phyloP scores from a whole-genome alignment of 176 grass and related monocot genomes.

The Triticum turgidum region DNA sequence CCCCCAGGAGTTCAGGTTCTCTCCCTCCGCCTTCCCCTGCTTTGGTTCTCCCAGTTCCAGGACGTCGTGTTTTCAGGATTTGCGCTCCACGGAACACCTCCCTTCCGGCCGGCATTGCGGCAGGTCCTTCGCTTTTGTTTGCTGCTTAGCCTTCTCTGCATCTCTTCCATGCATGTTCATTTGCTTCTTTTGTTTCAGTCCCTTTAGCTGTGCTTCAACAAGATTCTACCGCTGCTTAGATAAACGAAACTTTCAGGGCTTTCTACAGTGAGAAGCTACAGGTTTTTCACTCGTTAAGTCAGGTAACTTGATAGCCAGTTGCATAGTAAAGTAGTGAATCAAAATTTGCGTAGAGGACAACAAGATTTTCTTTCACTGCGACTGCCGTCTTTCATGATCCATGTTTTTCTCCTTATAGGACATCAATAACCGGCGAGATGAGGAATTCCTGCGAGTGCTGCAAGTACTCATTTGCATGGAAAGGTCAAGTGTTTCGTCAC shows the following conservation, averaged over 20 bases:
- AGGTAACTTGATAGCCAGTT: no score
- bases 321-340: not conserved
- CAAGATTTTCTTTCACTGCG: not conserved
- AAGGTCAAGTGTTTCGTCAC: conserved; percentile 26
- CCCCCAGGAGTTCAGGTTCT: no score
- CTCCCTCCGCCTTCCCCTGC: no score
- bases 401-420: not conserved
- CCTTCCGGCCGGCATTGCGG: not conserved
- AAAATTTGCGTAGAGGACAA: not conserved
- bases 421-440: not conserved
- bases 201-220: not conserved
- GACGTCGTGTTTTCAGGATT: no score
- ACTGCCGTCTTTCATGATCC: not conserved
- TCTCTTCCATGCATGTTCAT: not conserved
- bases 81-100: not conserved
- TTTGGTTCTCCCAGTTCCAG: no score
- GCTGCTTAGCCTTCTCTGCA: not conserved
- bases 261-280: not conserved
- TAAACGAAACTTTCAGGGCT: not conserved
- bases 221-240: not conserved
- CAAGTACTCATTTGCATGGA: not conserved
- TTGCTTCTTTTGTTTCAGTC: not conserved
- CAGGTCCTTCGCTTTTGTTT: not conserved
- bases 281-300: no score
- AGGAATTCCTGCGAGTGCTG: not conserved